Evolutionary conservation across 352 stramenopile species (phyloP).

Genomic region (Pythium rishiriense): DNA sequence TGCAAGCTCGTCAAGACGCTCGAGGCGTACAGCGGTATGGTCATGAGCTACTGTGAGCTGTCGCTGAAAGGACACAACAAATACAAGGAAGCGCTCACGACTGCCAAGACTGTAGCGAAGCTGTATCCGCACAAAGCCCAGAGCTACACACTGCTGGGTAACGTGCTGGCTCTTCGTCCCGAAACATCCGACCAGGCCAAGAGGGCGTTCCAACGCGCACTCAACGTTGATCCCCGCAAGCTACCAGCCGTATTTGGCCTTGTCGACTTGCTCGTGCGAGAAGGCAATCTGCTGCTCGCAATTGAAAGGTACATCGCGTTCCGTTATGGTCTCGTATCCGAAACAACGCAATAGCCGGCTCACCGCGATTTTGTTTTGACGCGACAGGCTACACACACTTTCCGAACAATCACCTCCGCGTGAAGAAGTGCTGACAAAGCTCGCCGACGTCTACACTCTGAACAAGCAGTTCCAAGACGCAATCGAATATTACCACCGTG

Average conservation of each 20-base stretch:
- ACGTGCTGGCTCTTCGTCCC: constrained; percentile 62
- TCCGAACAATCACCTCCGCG: constrained; percentile 43
- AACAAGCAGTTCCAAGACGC: constrained; percentile 69
- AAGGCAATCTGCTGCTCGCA: constrained; percentile 49
- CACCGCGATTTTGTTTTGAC: not conserved
- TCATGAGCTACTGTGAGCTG: constrained; percentile 74
- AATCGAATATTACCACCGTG: constrained; percentile 67
- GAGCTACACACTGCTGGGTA: constrained; percentile 74
- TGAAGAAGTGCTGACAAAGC: constrained; percentile 75
- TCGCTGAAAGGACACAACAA: constrained; percentile 58
- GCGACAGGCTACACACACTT: constrained; percentile 46
- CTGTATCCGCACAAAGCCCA: constrained; percentile 69
- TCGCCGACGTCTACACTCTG: constrained; percentile 71
- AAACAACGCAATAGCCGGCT: not conserved
- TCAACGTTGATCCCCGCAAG: constrained; percentile 62
- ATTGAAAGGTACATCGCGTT: constrained; percentile 49
- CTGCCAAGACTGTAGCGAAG: constrained; percentile 67
- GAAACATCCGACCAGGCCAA: constrained; percentile 62
- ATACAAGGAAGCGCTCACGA: constrained; percentile 75
- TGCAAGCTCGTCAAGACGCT: constrained; percentile 62
- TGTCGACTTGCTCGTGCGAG: constrained; percentile 61
- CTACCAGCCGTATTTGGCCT: constrained; percentile 67
- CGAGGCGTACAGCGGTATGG: constrained; percentile 71
- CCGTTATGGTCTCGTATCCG: not conserved
- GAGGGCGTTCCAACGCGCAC: constrained; percentile 59